Evolutionary conservation across 352 stramenopile species (phyloP).

Genomic region (Phytopythium kandeliae): DNA sequence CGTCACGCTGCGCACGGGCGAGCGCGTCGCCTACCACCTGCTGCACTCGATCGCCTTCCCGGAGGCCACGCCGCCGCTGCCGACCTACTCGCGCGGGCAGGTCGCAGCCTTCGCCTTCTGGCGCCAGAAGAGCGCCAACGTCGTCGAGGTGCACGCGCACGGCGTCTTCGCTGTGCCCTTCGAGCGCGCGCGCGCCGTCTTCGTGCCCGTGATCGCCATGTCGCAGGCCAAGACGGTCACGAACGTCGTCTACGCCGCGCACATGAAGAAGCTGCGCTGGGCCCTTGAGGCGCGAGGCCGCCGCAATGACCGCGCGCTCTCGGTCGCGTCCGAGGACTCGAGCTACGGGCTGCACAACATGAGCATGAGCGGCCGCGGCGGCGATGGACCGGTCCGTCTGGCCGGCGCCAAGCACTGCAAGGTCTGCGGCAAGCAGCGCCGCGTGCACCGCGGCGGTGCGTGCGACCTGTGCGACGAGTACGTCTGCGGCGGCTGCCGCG

Average conservation of each 20-base stretch:
- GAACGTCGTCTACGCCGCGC: conserved; percentile 22
- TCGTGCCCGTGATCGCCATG: conserved; percentile 7
- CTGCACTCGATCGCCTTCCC: conserved; percentile 36
- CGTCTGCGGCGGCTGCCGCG: conserved; percentile 22
- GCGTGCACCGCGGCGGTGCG: conserved; percentile 11
- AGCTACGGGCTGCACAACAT: not conserved
- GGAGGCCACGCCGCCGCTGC: conserved; percentile 12
- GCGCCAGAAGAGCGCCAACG: conserved; percentile 21
- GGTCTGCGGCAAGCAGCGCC: conserved; percentile 20
- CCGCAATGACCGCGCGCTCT: not conserved
- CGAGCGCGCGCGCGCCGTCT: conserved; percentile 4
- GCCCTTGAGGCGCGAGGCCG: conserved; percentile 9
- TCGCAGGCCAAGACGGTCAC: conserved; percentile 12
- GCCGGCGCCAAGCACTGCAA: conserved; percentile 14
- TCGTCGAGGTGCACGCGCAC: conserved; percentile 34
- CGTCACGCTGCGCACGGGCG: conserved; percentile 15
- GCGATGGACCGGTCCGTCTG: too few relatives aligned
- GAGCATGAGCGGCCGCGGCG: conserved; percentile 12
- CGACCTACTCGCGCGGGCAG: conserved; percentile 27
- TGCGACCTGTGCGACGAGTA: conserved; percentile 22
- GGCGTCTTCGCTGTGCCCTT: conserved; percentile 15
- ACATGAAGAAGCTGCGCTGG: conserved; percentile 31
- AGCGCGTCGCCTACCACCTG: conserved; percentile 33
- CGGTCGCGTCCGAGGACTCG: not conserved
- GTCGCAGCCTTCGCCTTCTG: conserved; percentile 42